Base-by-base conservation (phyloP, 164 flowering plant genomes). In the Echeveria elegans region DNA sequence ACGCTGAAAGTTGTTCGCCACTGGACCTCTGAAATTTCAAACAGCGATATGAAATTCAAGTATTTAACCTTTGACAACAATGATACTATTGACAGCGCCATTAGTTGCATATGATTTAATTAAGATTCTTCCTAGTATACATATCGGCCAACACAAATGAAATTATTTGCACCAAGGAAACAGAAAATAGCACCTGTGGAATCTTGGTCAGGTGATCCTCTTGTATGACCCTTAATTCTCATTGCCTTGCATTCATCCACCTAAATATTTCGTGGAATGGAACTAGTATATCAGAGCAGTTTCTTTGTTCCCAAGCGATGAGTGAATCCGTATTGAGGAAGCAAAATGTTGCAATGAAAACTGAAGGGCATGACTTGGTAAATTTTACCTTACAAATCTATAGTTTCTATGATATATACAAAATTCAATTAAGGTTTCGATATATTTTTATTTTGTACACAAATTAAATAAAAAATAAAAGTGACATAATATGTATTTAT, bases 181-280 rank as follows among this genome's bases (percentile, higher is more conserved):
- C 15, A 65, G 40, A n/a, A 63, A 29, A 19, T 30, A 66, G 68
- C 77, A 87, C 92, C 88, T 74, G 77, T 67, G 47, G 93, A 78
- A 43, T 88, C 98, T 66, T 81, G 70, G 69, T 80, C 82, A 23
- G 83, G 91, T 76, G 82, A 76, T 56, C 88, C 85, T 74, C 91
- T 81, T 76, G 85, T 88, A 29, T 84, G 84, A 59, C 88, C 91
- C 67, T 90, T 96, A 66, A 73, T 71, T 78, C 80, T 88, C 60
- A 74, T 41, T 48, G 78, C 74, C 74, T 21, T 64, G 65, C n/a
- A 2, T 21, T 59, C 78, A 62, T 70, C 80, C 74, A 79, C 86
- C 98, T 90, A 45, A 15, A 45, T 2, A 15, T 15, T 45, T n/a
- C n/a, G n/a, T 45, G 50, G 50, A 45, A 45, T 45, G n/a, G n/a